Evolutionary conservation across 257 asterid species (phyloP).

Genomic region (Solanum chiquidenum): DNA sequence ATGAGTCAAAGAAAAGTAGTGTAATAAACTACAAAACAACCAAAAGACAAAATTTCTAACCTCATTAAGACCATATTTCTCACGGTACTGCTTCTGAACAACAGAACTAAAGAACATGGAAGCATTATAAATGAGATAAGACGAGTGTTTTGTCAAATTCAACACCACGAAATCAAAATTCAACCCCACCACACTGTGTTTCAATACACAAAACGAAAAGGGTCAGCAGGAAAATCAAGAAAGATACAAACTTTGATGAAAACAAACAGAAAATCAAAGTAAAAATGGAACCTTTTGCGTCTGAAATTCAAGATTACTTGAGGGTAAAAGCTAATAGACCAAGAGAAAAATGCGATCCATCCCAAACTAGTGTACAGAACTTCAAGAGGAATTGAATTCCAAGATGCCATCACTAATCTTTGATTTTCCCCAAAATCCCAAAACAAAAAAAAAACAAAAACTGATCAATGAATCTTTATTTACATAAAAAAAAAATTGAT

Average conservation of each 20-base stretch:
- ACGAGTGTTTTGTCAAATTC: constrained; percentile 86
- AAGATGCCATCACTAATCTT: constrained; percentile 44
- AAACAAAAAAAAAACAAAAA: no score
- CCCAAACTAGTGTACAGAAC: constrained; percentile 61
- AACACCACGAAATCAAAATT: constrained; percentile 73
- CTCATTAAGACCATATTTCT: constrained; percentile 59
- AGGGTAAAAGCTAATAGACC: constrained; percentile 96
- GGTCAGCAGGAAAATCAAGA: not conserved
- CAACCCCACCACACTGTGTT: constrained; percentile 80
- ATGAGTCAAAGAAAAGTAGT: not conserved
- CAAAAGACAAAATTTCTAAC: constrained; percentile 9
- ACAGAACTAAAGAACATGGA: constrained; percentile 73
- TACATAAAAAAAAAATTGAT: not conserved
- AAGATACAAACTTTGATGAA: not conserved
- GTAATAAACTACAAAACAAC: not conserved
- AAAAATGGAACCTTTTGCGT: constrained; percentile 52
- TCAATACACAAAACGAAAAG: not conserved
- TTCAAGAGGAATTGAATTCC: constrained; percentile 62
- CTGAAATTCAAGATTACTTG: constrained; percentile 69
- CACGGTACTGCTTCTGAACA: constrained; percentile 69
- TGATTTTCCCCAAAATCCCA: not conserved
- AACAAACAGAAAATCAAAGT: not conserved
- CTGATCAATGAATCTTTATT: not conserved
- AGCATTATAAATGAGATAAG: constrained; percentile 88
- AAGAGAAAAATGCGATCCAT: constrained; percentile 73